Base-by-base conservation (phyloP, 345 rosid species). In the Excoecaria cochinchinensis region DNA sequence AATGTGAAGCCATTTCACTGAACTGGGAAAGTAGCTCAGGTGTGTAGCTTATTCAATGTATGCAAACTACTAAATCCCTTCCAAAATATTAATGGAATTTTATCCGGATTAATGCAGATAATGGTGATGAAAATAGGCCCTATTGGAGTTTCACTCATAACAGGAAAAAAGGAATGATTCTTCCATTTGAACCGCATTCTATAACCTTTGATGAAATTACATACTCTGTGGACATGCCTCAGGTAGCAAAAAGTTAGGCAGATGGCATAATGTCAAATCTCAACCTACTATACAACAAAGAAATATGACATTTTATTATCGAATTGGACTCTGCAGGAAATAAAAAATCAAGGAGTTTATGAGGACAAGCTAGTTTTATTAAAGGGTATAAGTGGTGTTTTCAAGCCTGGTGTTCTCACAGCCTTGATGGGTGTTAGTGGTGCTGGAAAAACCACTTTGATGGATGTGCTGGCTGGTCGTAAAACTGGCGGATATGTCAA, bases 401-500 rank as follows among this genome's bases (percentile, higher is more conserved):
- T 91, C 74, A 83, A 90, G 78, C 93, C 95, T 10, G 95, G 95
- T 3, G 90, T 91, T 75, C 91, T 91, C 4, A 90, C 93, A 2
- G 92, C 92, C 79, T 77, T 87, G 25, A 89, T 89, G 93, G 93
- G 91, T 62, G 91, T 88, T 16, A 86, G 87, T 25, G 93, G 93
- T 19, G 94, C 97, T 25, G 94, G 97, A 3, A 91, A 91, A 83
- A 90, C 97, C 42, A 91, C 97, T 74, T 61, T 91, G 60, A 87
- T 91, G 94, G 97, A 91, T 80, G 97, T 91, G 68, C 80, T 91
- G 15, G 94, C 97, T n/a, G 97, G 97, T 69, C 84, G 97, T 67
- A 91, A 91, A 83, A 88, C 91, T 24, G 90, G 91, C 51, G 94
- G 97, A 46, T 86, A 87, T 65, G 84, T 88, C 10, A 89, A 87